phyloP scores from a whole-genome alignment of 371 early-diverging fungal genomes.

The Mortierella sp. region DNA sequence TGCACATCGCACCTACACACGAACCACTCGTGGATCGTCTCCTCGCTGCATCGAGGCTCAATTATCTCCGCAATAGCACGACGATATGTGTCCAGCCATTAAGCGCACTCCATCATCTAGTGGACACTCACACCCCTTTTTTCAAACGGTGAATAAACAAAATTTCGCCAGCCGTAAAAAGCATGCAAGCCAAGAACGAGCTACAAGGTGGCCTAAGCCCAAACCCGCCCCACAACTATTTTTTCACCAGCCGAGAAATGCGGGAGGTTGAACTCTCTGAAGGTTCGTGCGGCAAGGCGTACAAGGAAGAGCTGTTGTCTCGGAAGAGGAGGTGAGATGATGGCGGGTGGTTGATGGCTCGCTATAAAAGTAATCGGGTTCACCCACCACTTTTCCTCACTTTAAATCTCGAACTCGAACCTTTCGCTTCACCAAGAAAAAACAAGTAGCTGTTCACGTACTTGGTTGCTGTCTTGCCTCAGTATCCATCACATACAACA shows the following conservation, averaged over 20 bases:
- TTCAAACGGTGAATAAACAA: neutral
- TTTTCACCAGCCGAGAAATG: conserved; percentile 5
- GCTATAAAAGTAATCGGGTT: neutral
- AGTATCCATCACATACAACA: neutral
- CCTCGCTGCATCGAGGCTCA: neutral
- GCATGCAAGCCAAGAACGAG: neutral
- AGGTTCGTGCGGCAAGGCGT: neutral
- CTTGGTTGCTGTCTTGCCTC: neutral
- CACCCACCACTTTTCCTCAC: neutral
- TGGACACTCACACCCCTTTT: neutral
- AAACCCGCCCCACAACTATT: neutral
- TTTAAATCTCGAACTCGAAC: neutral
- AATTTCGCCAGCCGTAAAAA: neutral
- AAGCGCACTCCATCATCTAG: neutral
- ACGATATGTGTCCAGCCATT: neutral
- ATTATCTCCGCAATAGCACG: neutral
- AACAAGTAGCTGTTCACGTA: neutral
- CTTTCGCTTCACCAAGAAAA: neutral
- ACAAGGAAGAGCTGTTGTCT: neutral
- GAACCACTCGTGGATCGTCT: neutral
- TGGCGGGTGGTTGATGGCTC: neutral
- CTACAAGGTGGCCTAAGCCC: neutral
- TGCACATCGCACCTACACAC: neutral
- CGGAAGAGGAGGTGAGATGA: neutral
- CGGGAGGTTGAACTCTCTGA: neutral